Percentiles rank a stretch among this genome's conserved stretches.
These are phyloP conservation scores for Atractiella rhizophila DNA, from an alignment of 768 basidiomycete species.

Conservation along the genomic window DNA sequence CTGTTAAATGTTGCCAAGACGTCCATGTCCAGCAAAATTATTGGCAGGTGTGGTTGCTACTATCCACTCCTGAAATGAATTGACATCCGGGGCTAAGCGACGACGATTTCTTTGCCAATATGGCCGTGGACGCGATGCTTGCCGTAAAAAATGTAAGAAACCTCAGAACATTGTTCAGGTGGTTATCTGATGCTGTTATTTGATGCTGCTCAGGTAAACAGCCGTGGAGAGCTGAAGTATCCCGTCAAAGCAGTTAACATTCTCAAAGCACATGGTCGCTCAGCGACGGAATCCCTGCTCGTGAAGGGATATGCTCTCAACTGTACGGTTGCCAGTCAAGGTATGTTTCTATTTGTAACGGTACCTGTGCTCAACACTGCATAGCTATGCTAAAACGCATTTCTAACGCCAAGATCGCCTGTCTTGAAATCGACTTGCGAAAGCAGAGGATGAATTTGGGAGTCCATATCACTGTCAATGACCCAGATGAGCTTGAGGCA, in stretches of 20 bases:
- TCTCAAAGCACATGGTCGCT: slow-evolving; percentile 87
- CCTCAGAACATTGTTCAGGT: no score
- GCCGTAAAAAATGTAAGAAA: slow-evolving; percentile 85
- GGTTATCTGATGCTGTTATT: no score
- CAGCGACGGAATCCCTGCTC: slow-evolving; percentile 77
- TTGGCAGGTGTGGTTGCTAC: slow-evolving; percentile 42
- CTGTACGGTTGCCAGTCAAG: slow-evolving; percentile 96
- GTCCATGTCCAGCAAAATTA: slow-evolving; percentile 95
- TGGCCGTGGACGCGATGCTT: slow-evolving; percentile 97
- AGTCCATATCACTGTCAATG: slow-evolving; percentile 86
- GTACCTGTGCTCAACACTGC: background rate
- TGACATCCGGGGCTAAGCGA: slow-evolving; percentile 32
- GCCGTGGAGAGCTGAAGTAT: slow-evolving; percentile 87
- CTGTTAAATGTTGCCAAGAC: slow-evolving; percentile 92
- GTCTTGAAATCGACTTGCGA: slow-evolving; percentile 89
- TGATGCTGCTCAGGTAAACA: no score
- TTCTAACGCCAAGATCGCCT: slow-evolving; percentile 82
- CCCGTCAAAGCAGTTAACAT: slow-evolving; percentile 98
- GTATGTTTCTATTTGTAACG: slow-evolving; percentile 26
- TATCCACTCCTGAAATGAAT: background rate
- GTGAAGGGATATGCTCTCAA: slow-evolving; percentile 93
- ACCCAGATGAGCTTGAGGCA: slow-evolving; percentile 84
- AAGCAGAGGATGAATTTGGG: slow-evolving; percentile 95
- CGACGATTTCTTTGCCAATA: slow-evolving; percentile 88
- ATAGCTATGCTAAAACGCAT: slow-evolving; percentile 94